Base-by-base conservation (phyloP, 2,329 filamentous ascomycete genomes). In the Fusarium lateritium region DNA sequence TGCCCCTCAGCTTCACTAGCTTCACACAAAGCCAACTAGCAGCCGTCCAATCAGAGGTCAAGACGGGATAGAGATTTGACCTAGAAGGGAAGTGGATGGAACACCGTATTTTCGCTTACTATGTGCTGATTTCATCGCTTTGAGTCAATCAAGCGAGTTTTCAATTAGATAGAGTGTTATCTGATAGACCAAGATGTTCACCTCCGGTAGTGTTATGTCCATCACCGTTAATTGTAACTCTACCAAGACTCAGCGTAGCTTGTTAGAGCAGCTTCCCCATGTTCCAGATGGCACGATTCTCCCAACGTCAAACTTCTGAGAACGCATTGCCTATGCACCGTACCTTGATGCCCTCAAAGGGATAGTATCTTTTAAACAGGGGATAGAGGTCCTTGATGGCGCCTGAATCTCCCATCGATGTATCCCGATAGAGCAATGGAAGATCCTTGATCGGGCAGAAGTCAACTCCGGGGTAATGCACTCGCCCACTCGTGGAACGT, bases 21-120 rank as follows among this genome's bases (percentile, higher is more conserved):
- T 56, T 54, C 49, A 34, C 47, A 56, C 42, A 34, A 54, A 54
- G 45, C 38, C 45, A 31, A n/a, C 39, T 46, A 69, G 33, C 52
- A 24, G 38, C n/a, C 13, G 15, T 22, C 65, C 11, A 67, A 66
- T 66, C 62, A 66, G 36, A 56, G 11, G 28, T 7, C 36, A 34
- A 28, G 10, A 7, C 45, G 28, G 36, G 43, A 56, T 55, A 51
- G 19, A 52, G 56, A 57, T 44, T 44, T 49, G 26, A 26, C 66
- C 57, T 44, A 67, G 66, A 69, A 67, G 40, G 45, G 66, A 62
- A 67, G 36, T 63, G 63, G 28, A 53, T 58, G 57, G 51, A 54
- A 54, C 56, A 53, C 36, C 47, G 47, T 55, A 39, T 34, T 42
- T 49, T 55, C 36, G 44, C 60, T 45, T 46, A 67, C 57, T 52